Conservation (phyloP, 2,329 filamentous ascomycete species). For the Exophiala aquamarina region DNA sequence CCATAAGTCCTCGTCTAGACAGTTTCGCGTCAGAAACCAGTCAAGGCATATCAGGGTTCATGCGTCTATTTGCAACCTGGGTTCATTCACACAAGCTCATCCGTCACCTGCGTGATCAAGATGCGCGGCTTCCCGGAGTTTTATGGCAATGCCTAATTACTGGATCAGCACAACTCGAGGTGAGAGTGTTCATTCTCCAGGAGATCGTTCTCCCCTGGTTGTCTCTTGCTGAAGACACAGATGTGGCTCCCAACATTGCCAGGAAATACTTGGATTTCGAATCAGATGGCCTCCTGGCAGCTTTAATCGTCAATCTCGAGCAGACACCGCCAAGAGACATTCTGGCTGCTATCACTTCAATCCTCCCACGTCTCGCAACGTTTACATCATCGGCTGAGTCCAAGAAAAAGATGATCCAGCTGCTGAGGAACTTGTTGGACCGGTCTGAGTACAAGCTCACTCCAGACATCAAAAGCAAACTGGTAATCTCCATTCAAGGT, state of each 20-base stretch:
- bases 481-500: constrained; percentile 18
- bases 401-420: constrained; percentile 11
- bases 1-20: constrained; percentile 74
- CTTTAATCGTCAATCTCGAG: constrained; percentile 74
- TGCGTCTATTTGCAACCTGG: constrained; percentile 81
- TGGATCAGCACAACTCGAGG: constrained; percentile 77
- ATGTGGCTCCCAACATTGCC: constrained; percentile 54
- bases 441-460: constrained; percentile 14
- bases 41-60: constrained; percentile 80
- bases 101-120: constrained; percentile 66
- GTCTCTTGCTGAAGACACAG: constrained; percentile 45
- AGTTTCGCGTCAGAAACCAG: constrained; percentile 82
- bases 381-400: constrained; percentile 17
- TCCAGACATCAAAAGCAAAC: constrained; percentile 23
- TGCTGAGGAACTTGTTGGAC: constrained; percentile 45
- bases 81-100: constrained; percentile 66
- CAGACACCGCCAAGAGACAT: constrained; percentile 20
- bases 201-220: constrained; percentile 62
- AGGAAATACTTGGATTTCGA: constrained; percentile 12
- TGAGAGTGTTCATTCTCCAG: constrained; percentile 77
- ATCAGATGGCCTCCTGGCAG: constrained; percentile 62
- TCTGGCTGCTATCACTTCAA: constrained; percentile 17
- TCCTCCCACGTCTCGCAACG: constrained; percentile 20
- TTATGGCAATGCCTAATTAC: constrained; percentile 71
- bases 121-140: constrained; percentile 61